phyloP scores from a whole-genome alignment of 345 rosid species.

The Orychophragmus violaceus region DNA sequence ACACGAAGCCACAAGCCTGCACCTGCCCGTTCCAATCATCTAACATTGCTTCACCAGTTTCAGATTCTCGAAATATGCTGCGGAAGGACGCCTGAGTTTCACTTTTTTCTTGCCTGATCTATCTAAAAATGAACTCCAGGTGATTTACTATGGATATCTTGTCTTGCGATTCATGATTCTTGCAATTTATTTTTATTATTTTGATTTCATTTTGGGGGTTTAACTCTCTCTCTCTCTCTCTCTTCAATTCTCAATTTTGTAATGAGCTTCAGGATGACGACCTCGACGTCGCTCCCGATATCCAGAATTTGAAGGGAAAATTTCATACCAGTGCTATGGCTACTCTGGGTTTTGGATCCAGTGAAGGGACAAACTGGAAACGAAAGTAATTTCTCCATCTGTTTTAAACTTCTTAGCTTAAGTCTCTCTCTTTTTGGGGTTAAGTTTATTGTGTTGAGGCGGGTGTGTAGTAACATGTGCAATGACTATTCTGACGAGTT shows the following conservation, averaged over 20 bases:
- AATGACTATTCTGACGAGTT: slow-evolving; percentile 82
- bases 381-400: slow-evolving; percentile 48
- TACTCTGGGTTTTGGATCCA: slow-evolving; percentile 26
- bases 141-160: too few relatives aligned
- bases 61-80: too few relatives aligned
- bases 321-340: slow-evolving; percentile 25
- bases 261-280: slow-evolving; percentile 19
- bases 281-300: slow-evolving; percentile 22
- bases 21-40: too few relatives aligned
- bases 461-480: slow-evolving; percentile 80
- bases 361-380: slow-evolving; percentile 61
- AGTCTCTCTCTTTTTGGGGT: not conserved
- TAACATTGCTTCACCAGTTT: too few relatives aligned
- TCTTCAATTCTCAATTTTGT: not conserved
- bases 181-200: too few relatives aligned
- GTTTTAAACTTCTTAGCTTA: not conserved
- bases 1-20: too few relatives aligned
- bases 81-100: too few relatives aligned
- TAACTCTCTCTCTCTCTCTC: too few relatives aligned
- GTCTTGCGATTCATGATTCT: too few relatives aligned
- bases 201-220: too few relatives aligned
- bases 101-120: too few relatives aligned
- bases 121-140: too few relatives aligned
- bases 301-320: slow-evolving; percentile 30
- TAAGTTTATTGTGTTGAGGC: not conserved